Conservation (phyloP, 179 eudicot species). For the Kewa caespitosa region DNA sequence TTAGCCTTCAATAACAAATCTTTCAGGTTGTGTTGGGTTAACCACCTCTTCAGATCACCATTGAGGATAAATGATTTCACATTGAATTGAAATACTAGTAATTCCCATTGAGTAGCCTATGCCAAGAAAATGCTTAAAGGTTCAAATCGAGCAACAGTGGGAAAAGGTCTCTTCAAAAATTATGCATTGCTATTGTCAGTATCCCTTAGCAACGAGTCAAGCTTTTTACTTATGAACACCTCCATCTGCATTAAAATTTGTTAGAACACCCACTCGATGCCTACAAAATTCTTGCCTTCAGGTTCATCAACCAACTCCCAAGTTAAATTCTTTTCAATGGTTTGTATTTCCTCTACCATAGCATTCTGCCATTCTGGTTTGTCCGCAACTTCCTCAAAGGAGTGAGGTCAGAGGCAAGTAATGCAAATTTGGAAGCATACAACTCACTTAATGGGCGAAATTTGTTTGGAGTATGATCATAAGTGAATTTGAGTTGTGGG, state of each 20-base stretch:
- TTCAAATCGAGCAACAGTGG: slow-evolving; percentile 5
- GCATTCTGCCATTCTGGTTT: not conserved
- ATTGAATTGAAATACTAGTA: not conserved
- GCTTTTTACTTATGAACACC: not conserved
- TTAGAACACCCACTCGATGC: not conserved
- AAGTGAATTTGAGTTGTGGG: too few species aligned
- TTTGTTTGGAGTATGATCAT: not conserved
- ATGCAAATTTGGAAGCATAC: too few species aligned
- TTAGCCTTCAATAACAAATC: not conserved
- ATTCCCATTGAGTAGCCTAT: not conserved
- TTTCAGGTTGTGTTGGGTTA: not conserved
- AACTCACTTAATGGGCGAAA: not conserved
- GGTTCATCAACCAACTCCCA: not conserved
- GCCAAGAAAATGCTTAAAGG: too few species aligned
- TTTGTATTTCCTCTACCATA: not conserved
- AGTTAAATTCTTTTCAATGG: not conserved
- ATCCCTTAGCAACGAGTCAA: slow-evolving; percentile 3
- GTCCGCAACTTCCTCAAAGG: not conserved
- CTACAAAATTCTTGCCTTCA: not conserved
- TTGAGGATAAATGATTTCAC: slow-evolving; percentile 3
- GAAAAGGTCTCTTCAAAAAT: slow-evolving; percentile 11
- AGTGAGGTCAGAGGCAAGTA: too few species aligned
- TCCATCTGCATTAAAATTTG: not conserved
- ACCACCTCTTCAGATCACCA: not conserved
- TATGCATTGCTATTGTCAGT: not conserved